Conservation (phyloP, 495 filamentous ascomycete genomes). For the Achaetomiella virescens region DNA sequence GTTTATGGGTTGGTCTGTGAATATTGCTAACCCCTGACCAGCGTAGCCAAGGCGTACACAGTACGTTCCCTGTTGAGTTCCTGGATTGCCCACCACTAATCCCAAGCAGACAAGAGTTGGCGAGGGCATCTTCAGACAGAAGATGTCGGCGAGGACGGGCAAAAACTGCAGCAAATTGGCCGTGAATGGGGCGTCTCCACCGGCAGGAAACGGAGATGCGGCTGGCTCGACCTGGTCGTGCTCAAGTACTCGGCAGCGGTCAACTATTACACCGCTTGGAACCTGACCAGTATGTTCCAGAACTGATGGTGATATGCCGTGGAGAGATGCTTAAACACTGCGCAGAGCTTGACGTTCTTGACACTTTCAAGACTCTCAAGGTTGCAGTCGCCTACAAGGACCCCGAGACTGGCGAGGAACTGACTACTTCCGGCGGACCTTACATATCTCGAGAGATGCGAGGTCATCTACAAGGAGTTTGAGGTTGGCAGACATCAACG, state of each 20-base stretch:
- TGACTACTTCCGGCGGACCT: conserved; percentile 37
- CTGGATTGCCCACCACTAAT: background rate
- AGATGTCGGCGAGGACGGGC: conserved; percentile 51
- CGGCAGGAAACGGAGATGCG: conserved; percentile 75
- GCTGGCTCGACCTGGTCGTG: conserved; percentile 89
- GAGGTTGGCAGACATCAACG: conserved; percentile 69
- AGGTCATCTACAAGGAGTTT: conserved; percentile 66
- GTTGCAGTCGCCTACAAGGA: conserved; percentile 66
- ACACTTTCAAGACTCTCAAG: conserved; percentile 74
- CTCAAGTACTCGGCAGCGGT: conserved; percentile 64
- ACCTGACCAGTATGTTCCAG: conserved; percentile 59
- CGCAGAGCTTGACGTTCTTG: conserved; percentile 66
- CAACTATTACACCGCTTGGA: conserved; percentile 71
- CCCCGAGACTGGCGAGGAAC: conserved; percentile 33
- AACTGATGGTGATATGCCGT: conserved; percentile 21
- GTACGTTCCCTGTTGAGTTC: background rate
- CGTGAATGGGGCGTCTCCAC: conserved; percentile 69
- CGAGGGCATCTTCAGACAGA: conserved; percentile 80
- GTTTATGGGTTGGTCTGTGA: background rate
- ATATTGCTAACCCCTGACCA: conserved; percentile 9
- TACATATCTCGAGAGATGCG: conserved; percentile 32
- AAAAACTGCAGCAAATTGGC: conserved; percentile 42
- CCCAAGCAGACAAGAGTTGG: conserved; percentile 55
- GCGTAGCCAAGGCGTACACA: conserved; percentile 74
- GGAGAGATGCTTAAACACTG: background rate